Conservation (phyloP, 2,329 filamentous ascomycete genomes). For the Penicillium decumbens region DNA sequence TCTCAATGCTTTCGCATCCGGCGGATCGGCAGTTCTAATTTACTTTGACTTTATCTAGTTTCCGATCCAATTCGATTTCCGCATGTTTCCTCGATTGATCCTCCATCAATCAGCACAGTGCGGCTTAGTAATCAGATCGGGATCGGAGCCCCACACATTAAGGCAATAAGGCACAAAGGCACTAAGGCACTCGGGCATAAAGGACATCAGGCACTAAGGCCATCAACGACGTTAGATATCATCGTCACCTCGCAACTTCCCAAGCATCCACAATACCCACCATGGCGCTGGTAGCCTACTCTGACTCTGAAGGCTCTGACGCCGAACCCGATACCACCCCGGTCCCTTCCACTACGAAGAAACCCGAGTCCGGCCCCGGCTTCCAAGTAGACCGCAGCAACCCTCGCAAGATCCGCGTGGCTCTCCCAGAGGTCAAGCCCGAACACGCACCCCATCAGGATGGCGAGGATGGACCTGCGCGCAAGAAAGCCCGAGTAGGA, state of each 20-base stretch:
- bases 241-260: not conserved
- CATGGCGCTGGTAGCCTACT: constrained; percentile 80
- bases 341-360: constrained; percentile 8
- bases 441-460: constrained; percentile 32
- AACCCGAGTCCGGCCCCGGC: constrained; percentile 52
- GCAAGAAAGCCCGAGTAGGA: constrained; percentile 65
- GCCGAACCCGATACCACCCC: constrained; percentile 47
- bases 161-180: not conserved
- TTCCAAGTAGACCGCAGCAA: constrained; percentile 78
- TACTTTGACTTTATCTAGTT: not conserved
- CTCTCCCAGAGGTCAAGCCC: constrained; percentile 56
- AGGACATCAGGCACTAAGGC: not conserved
- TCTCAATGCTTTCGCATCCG: constrained; percentile 2
- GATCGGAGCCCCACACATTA: not conserved
- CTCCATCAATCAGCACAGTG: not conserved
- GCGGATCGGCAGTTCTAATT: not conserved
- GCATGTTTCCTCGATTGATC: not conserved
- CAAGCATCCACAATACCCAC: constrained; percentile 1
- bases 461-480: constrained; percentile 54
- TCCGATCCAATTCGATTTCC: not conserved
- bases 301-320: constrained; percentile 69
- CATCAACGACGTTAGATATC: not conserved
- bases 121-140: not conserved
- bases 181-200: not conserved
- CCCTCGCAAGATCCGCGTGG: constrained; percentile 78